Percentiles rank a stretch among this genome's conserved stretches.
Evolutionary conservation across 148 eudicot species (phyloP).

Genomic region (Amaranthus palmeri): DNA sequence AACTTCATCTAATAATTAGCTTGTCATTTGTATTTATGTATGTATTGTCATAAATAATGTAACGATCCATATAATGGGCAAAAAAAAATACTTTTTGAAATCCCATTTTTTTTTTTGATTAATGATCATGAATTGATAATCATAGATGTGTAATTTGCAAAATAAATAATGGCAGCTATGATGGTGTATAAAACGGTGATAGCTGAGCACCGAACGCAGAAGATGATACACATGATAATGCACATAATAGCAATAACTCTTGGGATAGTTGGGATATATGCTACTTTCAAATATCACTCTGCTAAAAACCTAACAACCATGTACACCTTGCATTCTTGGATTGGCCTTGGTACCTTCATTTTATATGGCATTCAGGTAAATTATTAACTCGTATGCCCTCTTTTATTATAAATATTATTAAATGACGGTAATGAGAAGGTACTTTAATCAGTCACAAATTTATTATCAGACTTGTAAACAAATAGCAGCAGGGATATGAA

Average conservation of each 20-base stretch:
- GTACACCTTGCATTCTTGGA: constrained; percentile 82
- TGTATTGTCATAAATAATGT: background rate
- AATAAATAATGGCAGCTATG: constrained; percentile 34
- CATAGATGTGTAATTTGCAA: background rate
- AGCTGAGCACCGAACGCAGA: constrained; percentile 34
- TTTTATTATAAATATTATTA: no score
- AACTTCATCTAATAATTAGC: background rate
- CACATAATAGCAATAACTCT: constrained; percentile 49
- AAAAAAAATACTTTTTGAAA: background rate
- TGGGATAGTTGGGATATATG: constrained; percentile 67
- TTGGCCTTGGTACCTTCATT: constrained; percentile 69
- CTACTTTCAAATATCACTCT: constrained; percentile 64
- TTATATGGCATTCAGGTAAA: constrained; percentile 69
- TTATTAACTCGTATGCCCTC: no score
- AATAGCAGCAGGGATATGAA: no score
- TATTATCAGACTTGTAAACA: no score
- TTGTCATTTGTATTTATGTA: background rate
- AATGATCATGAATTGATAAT: background rate
- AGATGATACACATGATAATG: constrained; percentile 39
- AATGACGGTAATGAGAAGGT: no score
- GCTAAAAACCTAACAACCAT: constrained; percentile 29
- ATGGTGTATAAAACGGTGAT: constrained; percentile 66
- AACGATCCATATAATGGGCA: background rate
- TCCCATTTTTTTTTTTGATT: background rate
- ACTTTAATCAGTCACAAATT: no score